Conservation (phyloP, 345 rosid species). For the Tarenaya hassleriana region DNA sequence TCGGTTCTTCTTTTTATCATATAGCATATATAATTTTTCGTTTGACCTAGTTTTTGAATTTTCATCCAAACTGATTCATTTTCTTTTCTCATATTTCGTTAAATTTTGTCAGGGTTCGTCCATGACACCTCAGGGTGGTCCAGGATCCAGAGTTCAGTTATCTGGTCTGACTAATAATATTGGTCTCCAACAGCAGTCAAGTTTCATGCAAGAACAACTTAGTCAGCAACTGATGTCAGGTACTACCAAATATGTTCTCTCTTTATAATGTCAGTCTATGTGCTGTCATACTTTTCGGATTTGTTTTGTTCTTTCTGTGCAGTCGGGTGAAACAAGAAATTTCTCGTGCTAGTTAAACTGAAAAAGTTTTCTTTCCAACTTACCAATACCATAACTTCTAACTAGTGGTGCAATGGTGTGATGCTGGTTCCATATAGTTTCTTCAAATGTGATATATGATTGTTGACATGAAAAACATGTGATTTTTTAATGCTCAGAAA, state of each 20-base stretch:
- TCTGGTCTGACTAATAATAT: slow-evolving; percentile 39
- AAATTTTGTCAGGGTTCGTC: slow-evolving; percentile 45
- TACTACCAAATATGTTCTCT: neutral
- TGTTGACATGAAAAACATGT: too few species aligned
- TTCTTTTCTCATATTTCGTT: neutral
- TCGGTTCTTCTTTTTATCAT: neutral
- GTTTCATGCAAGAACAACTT: slow-evolving; percentile 44
- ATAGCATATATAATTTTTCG: too few species aligned
- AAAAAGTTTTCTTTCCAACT: too few species aligned
- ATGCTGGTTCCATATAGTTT: too few species aligned
- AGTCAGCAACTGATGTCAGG: slow-evolving; percentile 37
- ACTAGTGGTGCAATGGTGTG: too few species aligned
- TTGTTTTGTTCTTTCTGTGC: neutral
- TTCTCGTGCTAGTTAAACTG: neutral
- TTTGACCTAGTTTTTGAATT: neutral
- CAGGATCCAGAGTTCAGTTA: slow-evolving; percentile 58
- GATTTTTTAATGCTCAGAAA: too few species aligned
- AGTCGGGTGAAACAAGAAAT: neutral
- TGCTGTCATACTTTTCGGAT: neutral
- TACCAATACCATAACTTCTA: too few species aligned
- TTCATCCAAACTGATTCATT: neutral
- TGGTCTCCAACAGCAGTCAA: slow-evolving; percentile 45
- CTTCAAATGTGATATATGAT: too few species aligned
- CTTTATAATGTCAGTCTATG: neutral
- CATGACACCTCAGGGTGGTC: slow-evolving; percentile 34